Evolutionary conservation across 2,329 filamentous ascomycete genomes (phyloP), one percentile per base, ranked within the genome.

Genomic region (Aspergillus quadrilineatus): DNA sequence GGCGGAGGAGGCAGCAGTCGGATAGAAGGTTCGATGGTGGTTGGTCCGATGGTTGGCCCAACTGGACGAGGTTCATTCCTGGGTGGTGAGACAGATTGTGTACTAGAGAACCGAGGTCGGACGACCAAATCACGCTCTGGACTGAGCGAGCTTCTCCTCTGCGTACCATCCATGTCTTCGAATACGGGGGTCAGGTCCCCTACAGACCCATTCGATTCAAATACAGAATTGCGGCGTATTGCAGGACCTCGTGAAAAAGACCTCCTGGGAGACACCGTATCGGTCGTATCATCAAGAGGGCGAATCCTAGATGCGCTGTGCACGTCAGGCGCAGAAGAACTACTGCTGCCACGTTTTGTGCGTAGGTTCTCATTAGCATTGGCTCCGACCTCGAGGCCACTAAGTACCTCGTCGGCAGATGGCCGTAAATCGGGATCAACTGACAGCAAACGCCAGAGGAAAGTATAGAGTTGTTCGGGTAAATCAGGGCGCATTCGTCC

Each of bases 321-420:
- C 9, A 72, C 58, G 28, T 77, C 72, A 15, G 73, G 59, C 42
- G 69, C 59, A 7, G 67, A 59, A 26, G 69, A 65, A 44, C 69
- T 68, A 55, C 64, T 53, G 49, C 69, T 67, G 54, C 63, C 51
- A 60, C 72, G 64, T 58, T 70, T 66, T 64, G 74, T 64, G 64
- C 73, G 65, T 72, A 79, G 62, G 66, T 70, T 74, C 28, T 81
- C 63, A 73, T 84, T 76, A 12, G 78, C 72, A 41, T 73, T 77
- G 4, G 77, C 76, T 2, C 89, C 87, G 37, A 83, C 86, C 63
- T 89, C 87, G 73, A 96, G 90, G 2, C 85, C 89, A 8, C 81
- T 80, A 39, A 97, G 74, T 1, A 99, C 93, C 56, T 97, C 92
- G 45, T 86, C 89, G 0, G 94, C 92, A 44, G 86, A 90, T 0